Evolutionary conservation across 1,139 yeast genomes (phyloP), one percentile per base, ranked within the genome.

Genomic region (Lodderomyces parapsilosis): DNA sequence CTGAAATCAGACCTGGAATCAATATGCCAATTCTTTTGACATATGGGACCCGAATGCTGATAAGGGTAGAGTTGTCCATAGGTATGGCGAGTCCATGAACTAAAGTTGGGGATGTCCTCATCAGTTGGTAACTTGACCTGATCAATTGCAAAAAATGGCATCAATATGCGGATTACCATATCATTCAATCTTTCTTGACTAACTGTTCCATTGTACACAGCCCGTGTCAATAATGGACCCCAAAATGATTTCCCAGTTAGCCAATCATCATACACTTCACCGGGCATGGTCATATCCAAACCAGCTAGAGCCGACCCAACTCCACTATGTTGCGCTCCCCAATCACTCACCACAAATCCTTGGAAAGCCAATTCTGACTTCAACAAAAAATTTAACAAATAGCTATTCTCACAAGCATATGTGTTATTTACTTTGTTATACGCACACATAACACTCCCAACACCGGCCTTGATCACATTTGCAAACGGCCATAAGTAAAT

Each of bases 251-350:
- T 70, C 2, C 83, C 84, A 14, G 78, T 67, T 31, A 75, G 62
- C 78, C 81, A 75, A 42, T 71, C 77, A 44, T 74, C 76, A 48
- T 71, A 71, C 1, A 74, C 65, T 46, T 78, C 81, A 23, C 85
- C 86, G 0, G 87, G 87, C 86, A 82, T 81, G 5, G 76, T 67
- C 84, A 82, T 79, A 60, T 82, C 87, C 36, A 80, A 61, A 1
- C 88, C 88, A 2, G 85, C 74, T 23, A 78, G 60, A 1, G 79
- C 81, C 0, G 83, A 71, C 43, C 71, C 69, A 5, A 80, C 78
- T 7, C 86, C 86, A 14, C 77, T 59, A 49, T 76, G 81, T 47
- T 76, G 80, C 4, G 83, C 86, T 20, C 80, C 81, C 86, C 86
- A 81, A 54, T 81, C 87, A 25, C 83, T 74, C 44, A 81, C 74